Base-by-base conservation (phyloP, 2,329 filamentous ascomycete species). In the Zelopaecilomyces penicillatus region DNA sequence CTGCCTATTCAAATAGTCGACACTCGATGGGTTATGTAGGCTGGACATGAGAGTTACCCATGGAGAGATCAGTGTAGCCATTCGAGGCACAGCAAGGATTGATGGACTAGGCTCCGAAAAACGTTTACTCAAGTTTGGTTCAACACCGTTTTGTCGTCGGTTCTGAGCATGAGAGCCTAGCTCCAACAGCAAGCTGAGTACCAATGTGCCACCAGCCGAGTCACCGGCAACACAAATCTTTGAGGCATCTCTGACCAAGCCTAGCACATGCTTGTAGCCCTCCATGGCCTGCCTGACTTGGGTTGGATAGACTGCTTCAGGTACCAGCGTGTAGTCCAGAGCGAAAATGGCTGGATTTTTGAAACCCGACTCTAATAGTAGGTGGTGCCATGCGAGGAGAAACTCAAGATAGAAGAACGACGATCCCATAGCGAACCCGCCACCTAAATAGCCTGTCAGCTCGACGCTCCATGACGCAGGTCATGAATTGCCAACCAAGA, bases 331-430 rank as follows among this genome's bases (percentile, higher is more conserved):
- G 59, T 93, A 93, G 48, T 93, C 86, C 5, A 93, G 69, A 1
- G 83, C 80, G 57, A 93, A 88, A 4, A 93, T 75, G 26, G 85
- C 83, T 1, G 87, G 87, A 56, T 90, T 93, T 7, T 67, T 61
- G 60, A 84, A 91, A 2, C 83, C 84, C 12, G 71, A 68, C 42
- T 75, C 66, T 44, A 78, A 71, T 34, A 94, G 70, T 12, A 88
- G 66, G 37, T 73, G 70, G 9, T 86, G 67, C 82, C 83, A 88
- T 6, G 80, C 76, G 43, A 91, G 68, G 3, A 94, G 71, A 53
- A 91, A 93, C 56, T 94, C 88, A 32, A 90, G 75, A 61, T 94
- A 94, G 62, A 94, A 94, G 65, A 85, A 85, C 12, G 76, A 71
- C 9, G 85, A 88, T 3, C 87, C 88, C 82, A 94, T 86, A 5